Evolutionary conservation across 2,329 filamentous ascomycete genomes (phyloP).

Genomic region (Ophiosphaerella korrae): DNA sequence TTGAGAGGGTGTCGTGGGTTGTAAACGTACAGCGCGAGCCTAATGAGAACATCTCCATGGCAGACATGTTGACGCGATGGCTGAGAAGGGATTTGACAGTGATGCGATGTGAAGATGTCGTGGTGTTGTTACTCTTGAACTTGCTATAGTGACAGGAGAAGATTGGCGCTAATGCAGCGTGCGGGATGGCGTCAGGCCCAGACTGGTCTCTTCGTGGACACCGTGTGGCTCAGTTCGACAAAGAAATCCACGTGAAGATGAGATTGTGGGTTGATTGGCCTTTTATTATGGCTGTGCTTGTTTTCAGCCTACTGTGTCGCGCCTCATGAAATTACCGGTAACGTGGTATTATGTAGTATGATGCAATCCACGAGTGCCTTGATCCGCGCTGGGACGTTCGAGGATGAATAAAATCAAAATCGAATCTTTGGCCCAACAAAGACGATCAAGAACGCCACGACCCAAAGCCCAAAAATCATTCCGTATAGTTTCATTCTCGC

Average conservation of each 20-base stretch:
- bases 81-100: slow-evolving; percentile 1
- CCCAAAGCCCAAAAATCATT: slow-evolving; percentile 81
- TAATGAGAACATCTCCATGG: slow-evolving; percentile 43
- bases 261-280: not conserved
- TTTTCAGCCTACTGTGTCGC: not conserved
- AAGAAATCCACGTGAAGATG: not conserved
- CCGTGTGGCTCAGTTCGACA: not conserved
- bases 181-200: slow-evolving; percentile 28
- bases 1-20: not conserved
- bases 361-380: too few species aligned
- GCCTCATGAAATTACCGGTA: too few species aligned
- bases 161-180: slow-evolving; percentile 26
- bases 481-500: slow-evolving; percentile 82
- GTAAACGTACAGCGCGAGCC: slow-evolving; percentile 41
- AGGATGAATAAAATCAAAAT: slow-evolving; percentile 59
- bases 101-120: slow-evolving; percentile 9
- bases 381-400: too few species aligned
- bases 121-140: slow-evolving; percentile 19
- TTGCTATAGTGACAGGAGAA: not conserved
- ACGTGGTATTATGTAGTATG: too few species aligned
- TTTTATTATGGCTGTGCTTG: not conserved
- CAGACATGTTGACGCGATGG: slow-evolving; percentile 28
- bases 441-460: slow-evolving; percentile 78
- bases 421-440: slow-evolving; percentile 87
- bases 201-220: slow-evolving; percentile 9